Evolutionary conservation across 108 stramenopile species (phyloP), one percentile per base, ranked within the genome.

Genomic region (Conticribra guillardii): DNA sequence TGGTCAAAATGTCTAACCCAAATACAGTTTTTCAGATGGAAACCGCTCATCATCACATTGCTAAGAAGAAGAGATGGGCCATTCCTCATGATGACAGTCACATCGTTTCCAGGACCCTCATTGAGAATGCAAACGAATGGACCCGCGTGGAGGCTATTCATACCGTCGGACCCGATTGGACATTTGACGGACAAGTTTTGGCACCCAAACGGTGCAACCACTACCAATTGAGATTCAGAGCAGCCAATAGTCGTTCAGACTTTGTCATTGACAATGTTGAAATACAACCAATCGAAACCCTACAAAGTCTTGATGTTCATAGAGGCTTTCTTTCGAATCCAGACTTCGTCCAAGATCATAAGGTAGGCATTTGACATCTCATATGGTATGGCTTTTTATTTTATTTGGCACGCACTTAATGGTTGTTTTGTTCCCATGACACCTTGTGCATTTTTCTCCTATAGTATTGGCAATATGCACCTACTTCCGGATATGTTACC

Each of bases 221-320:
- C 28, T 77, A 69, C 49, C 76, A 77, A 27, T 57, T 77, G 27
- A 33, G 76, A 50, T 70, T 77, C 24, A 55, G n/a, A n/a, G n/a
- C n/a, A n/a, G n/a, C n/a, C n/a, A n/a, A n/a, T n/a, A n/a, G n/a
- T n/a, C n/a, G n/a, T 54, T 50, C 69, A 4, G 64, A 63, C 29
- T 77, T 50, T 29, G 60, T 60, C 32, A 18, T 77, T 32, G 76
- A 77, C 33, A 64, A 77, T 58, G 68, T 77, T 23, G 26, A 8
- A 3, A 30, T 77, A 8, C 53, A 69, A 50, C 58, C 47, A 55
- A 51, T 69, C 18, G 9, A 41, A 14, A 33, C 27, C 23, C n/a
- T 32, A 11, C 23, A 11, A 31, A 21, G n/a, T 8, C 34, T 24
- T 33, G 32, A 61, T 24, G 19, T 30, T 16, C 53, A 66, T 2